Evolutionary conservation across 163 green algal species (phyloP).

Genomic region (Chlamydomonas reinhardtii): DNA sequence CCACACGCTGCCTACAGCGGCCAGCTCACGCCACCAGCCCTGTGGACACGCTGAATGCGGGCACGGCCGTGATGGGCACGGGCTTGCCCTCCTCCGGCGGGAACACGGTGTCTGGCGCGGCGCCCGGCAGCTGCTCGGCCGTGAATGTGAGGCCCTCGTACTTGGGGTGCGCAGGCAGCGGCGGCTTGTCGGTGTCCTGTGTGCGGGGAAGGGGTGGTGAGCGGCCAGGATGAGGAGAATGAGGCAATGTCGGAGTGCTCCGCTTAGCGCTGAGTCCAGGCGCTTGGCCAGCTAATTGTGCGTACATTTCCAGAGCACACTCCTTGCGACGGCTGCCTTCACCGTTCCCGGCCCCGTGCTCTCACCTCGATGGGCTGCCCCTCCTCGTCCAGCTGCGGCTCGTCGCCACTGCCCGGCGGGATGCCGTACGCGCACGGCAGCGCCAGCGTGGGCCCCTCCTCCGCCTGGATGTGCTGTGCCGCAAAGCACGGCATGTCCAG

Average conservation of each 20-base stretch:
- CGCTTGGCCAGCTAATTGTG: not conserved
- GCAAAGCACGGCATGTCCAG: conserved; percentile 69
- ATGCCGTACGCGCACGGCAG: conserved; percentile 70
- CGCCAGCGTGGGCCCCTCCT: conserved; percentile 69
- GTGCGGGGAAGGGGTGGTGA: not conserved
- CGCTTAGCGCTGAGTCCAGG: conserved; percentile 8
- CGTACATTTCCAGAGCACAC: too few relatives aligned
- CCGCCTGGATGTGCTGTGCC: conserved; percentile 64
- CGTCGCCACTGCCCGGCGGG: conserved; percentile 65
- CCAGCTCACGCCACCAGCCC: conserved; percentile 36
- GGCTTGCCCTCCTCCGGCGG: conserved; percentile 52
- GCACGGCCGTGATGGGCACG: conserved; percentile 49
- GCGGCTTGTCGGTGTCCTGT: conserved; percentile 63
- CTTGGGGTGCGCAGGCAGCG: conserved; percentile 70
- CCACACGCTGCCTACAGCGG: not conserved
- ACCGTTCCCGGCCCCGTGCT: not conserved
- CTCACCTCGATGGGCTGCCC: conserved; percentile 61
- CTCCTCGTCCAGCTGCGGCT: conserved; percentile 69
- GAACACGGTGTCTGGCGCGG: conserved; percentile 65
- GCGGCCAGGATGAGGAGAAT: not conserved
- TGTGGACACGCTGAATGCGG: conserved; percentile 43
- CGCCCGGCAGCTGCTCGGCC: conserved; percentile 55
- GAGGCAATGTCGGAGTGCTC: not conserved
- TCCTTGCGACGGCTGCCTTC: too few relatives aligned
- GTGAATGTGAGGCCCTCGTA: conserved; percentile 76